Percentiles rank a stretch among this genome's conserved stretches.
Evolutionary conservation across 2,329 filamentous ascomycete genomes (phyloP).

Genomic region (Exserohilum turcica): DNA sequence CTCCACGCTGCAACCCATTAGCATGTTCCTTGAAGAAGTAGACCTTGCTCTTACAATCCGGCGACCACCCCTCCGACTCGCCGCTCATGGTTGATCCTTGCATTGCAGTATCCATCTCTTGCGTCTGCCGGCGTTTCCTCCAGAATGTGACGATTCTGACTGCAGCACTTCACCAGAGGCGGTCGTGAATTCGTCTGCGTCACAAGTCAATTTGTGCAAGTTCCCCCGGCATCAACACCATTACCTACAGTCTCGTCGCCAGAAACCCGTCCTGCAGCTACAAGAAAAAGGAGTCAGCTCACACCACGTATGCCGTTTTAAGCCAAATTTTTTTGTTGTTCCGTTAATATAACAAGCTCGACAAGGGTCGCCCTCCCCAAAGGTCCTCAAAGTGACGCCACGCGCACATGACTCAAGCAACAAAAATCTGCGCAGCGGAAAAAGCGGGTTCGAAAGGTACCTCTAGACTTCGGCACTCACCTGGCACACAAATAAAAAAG

Average conservation of each 20-base stretch:
- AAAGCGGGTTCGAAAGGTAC: constrained; percentile 5
- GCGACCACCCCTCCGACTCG: constrained; percentile 43
- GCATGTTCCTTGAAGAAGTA: background rate
- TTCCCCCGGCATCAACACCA: constrained; percentile 13
- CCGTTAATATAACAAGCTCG: constrained; percentile 25
- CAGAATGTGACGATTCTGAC: background rate
- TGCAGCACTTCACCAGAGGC: constrained; percentile 7
- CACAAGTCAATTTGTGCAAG: constrained; percentile 17
- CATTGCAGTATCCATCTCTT: constrained; percentile 5
- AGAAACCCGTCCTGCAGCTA: background rate
- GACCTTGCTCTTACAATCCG: constrained; percentile 41
- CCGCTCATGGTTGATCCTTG: constrained; percentile 7
- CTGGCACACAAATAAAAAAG: background rate
- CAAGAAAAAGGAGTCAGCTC: background rate
- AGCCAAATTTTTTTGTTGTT: constrained; percentile 17
- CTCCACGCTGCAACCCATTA: constrained; percentile 66
- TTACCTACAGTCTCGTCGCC: background rate
- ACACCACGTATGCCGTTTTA: constrained; percentile 7
- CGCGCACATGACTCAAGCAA: constrained; percentile 29
- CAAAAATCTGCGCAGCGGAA: constrained; percentile 10
- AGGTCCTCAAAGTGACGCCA: constrained; percentile 18
- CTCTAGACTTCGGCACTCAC: too few relatives aligned
- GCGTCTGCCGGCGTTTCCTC: constrained; percentile 1
- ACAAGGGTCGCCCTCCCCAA: constrained; percentile 15
- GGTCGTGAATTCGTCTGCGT: constrained; percentile 17